Conservation (phyloP, 73 alveolate genomes). For the Paramecium sexaurelia region DNA sequence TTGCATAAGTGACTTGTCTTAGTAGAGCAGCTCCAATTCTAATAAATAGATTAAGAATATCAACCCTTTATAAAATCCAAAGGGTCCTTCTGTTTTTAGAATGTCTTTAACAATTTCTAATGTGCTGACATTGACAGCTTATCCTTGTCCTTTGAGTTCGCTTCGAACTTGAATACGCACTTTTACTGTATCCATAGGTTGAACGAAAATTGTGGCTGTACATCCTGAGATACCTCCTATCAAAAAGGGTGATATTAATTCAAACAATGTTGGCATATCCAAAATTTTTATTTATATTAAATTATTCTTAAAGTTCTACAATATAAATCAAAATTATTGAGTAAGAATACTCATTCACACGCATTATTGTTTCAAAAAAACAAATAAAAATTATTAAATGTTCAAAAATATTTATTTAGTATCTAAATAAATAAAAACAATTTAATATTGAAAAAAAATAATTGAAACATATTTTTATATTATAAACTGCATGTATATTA, state of each 20-base stretch:
- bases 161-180: conserved; percentile 83
- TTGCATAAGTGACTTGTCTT: conserved; percentile 84
- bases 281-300: conserved; percentile 12
- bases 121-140: conserved; percentile 63
- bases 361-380: not conserved
- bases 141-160: conserved; percentile 72
- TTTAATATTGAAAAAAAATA: not conserved
- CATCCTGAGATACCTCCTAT: conserved; percentile 89
- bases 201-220: conserved; percentile 79
- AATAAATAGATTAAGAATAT: not conserved
- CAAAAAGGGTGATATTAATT: conserved; percentile 70
- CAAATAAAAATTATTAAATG: not conserved
- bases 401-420: not conserved
- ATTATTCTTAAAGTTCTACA: not conserved
- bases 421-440: no score
- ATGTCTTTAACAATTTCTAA: conserved; percentile 73
- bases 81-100: conserved; percentile 73
- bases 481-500: no score
- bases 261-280: conserved; percentile 53
- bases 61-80: conserved; percentile 82
- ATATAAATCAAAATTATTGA: not conserved
- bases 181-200: conserved; percentile 90
- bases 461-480: no score
- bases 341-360: not conserved
- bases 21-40: conserved; percentile 82